Conservation (phyloP, 805 yeast species). For the Kodamaea leandrae region DNA sequence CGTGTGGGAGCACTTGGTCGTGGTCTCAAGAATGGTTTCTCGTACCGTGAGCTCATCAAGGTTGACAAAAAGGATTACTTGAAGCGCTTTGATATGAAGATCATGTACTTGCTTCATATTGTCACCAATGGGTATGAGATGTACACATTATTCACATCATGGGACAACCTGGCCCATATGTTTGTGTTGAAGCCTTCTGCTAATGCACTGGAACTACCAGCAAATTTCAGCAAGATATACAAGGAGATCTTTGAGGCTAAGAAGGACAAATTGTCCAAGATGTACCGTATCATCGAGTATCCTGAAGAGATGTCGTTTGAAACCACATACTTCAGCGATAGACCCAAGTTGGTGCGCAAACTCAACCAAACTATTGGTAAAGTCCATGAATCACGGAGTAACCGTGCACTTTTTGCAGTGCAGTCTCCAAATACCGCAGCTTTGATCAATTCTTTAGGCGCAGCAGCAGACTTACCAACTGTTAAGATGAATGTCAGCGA, state of each 20-base stretch:
- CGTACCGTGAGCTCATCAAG: conserved; percentile 51
- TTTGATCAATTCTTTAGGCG: conserved; percentile 45
- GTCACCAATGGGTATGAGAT: conserved; percentile 74
- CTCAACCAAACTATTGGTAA: conserved; percentile 53
- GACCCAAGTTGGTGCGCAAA: conserved; percentile 54
- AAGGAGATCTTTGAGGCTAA: conserved; percentile 50
- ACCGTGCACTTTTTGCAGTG: conserved; percentile 61
- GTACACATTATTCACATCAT: conserved; percentile 62
- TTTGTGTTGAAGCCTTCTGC: conserved; percentile 67
- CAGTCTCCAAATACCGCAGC: conserved; percentile 65
- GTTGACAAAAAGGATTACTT: conserved; percentile 53
- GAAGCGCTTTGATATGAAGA: conserved; percentile 50
- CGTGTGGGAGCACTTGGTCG: conserved; percentile 81
- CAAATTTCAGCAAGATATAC: conserved; percentile 53
- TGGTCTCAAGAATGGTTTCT: conserved; percentile 84
- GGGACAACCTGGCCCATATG: conserved; percentile 51
- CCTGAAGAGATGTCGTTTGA: conserved; percentile 54
- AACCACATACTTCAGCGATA: conserved; percentile 51
- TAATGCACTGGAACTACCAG: conserved; percentile 62
- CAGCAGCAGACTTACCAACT: conserved; percentile 57
- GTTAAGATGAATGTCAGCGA: conserved; percentile 60
- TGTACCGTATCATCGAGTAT: conserved; percentile 51
- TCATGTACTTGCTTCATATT: conserved; percentile 66
- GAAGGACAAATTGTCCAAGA: conserved; percentile 40
- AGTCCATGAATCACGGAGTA: conserved; percentile 58